Conservation (phyloP, 345 rosid genomes). For the Firmiana major region DNA sequence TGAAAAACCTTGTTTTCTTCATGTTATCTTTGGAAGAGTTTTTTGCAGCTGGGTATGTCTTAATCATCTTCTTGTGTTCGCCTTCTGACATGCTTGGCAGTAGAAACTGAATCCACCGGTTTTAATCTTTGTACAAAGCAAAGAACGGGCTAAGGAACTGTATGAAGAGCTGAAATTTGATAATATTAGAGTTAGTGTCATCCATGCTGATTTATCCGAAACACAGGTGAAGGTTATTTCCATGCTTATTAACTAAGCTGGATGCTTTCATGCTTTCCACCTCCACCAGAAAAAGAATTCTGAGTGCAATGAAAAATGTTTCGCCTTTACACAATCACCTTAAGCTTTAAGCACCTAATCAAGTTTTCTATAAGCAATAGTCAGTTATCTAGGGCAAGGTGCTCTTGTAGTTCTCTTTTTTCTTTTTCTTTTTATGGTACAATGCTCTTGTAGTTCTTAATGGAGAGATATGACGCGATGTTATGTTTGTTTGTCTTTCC, state of each 20-base stretch:
- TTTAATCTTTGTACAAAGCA: constrained; percentile 86
- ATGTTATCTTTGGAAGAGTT: not conserved
- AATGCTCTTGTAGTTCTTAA: not conserved
- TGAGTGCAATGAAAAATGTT: not conserved
- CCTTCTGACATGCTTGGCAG: constrained; percentile 32
- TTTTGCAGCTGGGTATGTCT: not conserved
- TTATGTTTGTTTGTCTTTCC: not conserved
- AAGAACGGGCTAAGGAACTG: constrained; percentile 83
- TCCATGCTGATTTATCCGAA: constrained; percentile 77
- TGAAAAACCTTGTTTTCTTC: not conserved
- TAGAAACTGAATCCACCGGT: constrained; percentile 94
- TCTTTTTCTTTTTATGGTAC: too few species aligned
- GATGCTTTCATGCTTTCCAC: not conserved
- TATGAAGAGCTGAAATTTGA: constrained; percentile 73
- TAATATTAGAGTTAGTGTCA: constrained; percentile 67
- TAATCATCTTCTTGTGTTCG: constrained; percentile 23
- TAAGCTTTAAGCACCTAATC: not conserved
- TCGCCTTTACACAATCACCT: not conserved
- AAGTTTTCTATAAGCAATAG: not conserved
- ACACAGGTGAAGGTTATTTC: constrained; percentile 52
- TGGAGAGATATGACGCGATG: not conserved
- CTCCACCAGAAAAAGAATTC: not conserved
- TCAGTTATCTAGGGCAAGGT: not conserved
- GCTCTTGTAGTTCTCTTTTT: too few species aligned
- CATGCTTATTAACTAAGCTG: constrained; percentile 8